Evolutionary conservation across 2,329 filamentous ascomycete species (phyloP).

Genomic region (Didymella pomorum): DNA sequence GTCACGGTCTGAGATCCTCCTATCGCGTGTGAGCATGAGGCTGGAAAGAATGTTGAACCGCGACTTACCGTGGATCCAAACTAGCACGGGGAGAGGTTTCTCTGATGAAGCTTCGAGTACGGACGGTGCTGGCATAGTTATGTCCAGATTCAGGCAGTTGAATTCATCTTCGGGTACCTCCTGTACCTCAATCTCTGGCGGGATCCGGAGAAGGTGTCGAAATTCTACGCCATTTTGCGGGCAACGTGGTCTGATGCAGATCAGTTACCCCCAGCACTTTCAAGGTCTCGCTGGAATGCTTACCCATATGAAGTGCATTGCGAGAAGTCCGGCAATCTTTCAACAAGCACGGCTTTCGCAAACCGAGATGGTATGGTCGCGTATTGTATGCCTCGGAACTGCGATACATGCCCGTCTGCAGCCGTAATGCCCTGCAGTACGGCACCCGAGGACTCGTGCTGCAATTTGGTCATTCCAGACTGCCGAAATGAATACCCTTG

Average conservation of each 20-base stretch:
- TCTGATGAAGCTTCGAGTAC: neutral
- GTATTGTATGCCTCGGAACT: neutral
- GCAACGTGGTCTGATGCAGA: neutral
- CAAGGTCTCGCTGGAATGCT: neutral
- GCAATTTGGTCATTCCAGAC: neutral
- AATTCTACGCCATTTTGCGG: neutral
- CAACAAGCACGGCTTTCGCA: neutral
- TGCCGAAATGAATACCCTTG: neutral
- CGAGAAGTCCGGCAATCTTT: rapidly evolving
- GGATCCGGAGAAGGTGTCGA: neutral
- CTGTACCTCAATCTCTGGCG: neutral
- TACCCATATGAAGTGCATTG: neutral
- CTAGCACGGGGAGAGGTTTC: neutral
- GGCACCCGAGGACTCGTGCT: neutral
- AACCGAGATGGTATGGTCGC: neutral
- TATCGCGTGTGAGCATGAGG: neutral
- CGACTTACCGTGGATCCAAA: neutral
- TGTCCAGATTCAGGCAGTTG: neutral
- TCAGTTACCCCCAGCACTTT: neutral
- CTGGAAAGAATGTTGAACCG: too few relatives aligned
- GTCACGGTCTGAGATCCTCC: neutral
- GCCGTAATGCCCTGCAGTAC: neutral
- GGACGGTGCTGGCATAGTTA: neutral
- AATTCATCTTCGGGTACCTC: neutral
- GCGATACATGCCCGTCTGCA: neutral